Evolutionary conservation across 345 rosid genomes (phyloP), one percentile per base, ranked within the genome.

Genomic region (Chamaenerion angustifolium): DNA sequence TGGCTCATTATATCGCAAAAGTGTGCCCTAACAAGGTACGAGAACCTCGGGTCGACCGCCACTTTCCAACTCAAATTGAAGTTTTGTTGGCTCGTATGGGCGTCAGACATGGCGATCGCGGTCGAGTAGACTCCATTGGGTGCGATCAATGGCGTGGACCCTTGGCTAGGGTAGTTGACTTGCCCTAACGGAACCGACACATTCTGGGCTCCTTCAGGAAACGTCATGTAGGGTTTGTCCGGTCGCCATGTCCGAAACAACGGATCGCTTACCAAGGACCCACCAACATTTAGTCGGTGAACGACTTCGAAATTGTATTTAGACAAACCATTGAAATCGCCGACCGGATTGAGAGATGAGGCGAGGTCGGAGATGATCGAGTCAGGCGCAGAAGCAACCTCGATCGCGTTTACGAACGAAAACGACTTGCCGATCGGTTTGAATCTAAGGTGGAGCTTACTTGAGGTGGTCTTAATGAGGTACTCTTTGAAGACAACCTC

Each of bases 1-100:
- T 69, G 65, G 76, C 95, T 90, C 8, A 76, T 77, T 57, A 90
- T 76, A 71, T 90, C 94, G 63, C 95, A 81, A 56, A 90, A 90
- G 52, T 85, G 95, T 54, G 76, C 10, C 62, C 95, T 71, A 40
- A 83, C 60, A 61, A 81, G 55, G 65, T 90, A 86, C 11, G 76
- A 59, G 54, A 72, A 81, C 42, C 76, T 70, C 0, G 68, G 63
- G 52, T 83, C 88, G 15, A 83, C 82, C 21, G 3, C 55, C 78
- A 81, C 58, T 46, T 54, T 46, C 98, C 92, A 90, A 4, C 81
- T 79, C 43, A 90, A 81, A 49, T 90, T 90, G 66, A 85, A 85
- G 43, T 77, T 77, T n/a, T 82, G 74, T 5, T 61, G 63, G 45
- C 18, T 21, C 10, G 77, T 68, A 18, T 72, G 57, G 1, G 92